Percentiles rank a stretch among this genome's conserved stretches.
These are phyloP conservation scores for Puccinia brachypodii DNA, from an alignment of 1,284 basidiomycete genomes.

Conservation along the genomic window DNA sequence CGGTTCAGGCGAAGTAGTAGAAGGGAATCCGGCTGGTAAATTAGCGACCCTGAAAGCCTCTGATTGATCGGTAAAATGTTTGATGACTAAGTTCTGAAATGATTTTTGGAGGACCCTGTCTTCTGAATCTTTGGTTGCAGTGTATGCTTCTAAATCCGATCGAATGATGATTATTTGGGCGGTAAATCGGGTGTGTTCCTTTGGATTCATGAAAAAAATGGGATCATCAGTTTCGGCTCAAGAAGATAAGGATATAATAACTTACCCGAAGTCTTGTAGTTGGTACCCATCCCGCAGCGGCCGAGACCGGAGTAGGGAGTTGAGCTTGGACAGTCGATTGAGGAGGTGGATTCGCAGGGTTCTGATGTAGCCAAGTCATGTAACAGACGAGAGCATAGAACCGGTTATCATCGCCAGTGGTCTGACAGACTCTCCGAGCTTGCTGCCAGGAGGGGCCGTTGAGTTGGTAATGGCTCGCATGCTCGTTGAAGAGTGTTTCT, in stretches of 20 bases:
- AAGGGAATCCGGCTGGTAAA: conserved; percentile 10
- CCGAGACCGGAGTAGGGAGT: background rate
- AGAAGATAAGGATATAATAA: too few relatives aligned
- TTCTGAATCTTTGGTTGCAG: conserved; percentile 14
- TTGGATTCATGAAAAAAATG: background rate
- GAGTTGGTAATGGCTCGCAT: conserved; percentile 24
- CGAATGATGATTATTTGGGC: conserved; percentile 25
- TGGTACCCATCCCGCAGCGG: conserved; percentile 1
- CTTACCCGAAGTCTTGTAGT: conserved; percentile 10
- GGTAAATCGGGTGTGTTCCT: conserved; percentile 19
- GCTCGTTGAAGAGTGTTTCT: conserved; percentile 18
- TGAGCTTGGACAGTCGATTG: background rate
- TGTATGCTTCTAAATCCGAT: conserved; percentile 13
- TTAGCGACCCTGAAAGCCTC: conserved; percentile 17
- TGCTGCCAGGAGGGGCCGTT: conserved; percentile 10
- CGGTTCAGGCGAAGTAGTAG: conserved; percentile 16
- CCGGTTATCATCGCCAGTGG: conserved; percentile 15
- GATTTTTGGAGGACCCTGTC: conserved; percentile 16
- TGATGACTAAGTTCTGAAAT: conserved; percentile 26
- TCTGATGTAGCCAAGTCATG: conserved; percentile 13
- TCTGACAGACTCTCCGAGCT: conserved; percentile 5
- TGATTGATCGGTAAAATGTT: conserved; percentile 19
- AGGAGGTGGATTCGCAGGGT: background rate
- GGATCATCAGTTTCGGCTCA: too few relatives aligned
- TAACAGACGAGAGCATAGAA: conserved; percentile 26